Evolutionary conservation across 1,284 basidiomycete genomes (phyloP).

Genomic region (Rhodofomes roseus): DNA sequence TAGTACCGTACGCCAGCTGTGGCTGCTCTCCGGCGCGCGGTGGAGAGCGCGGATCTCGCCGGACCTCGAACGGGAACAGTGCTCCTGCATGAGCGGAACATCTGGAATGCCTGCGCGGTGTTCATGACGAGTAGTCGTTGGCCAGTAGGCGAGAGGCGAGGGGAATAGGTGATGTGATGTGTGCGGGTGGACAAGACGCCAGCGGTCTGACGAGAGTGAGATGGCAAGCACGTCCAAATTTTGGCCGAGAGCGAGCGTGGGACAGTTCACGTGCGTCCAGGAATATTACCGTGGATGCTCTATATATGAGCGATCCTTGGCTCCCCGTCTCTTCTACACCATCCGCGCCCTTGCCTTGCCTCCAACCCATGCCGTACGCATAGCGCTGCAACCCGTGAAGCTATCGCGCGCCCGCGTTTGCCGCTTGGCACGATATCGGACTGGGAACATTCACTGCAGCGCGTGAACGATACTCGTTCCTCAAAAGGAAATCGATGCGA

Average conservation of each 20-base stretch:
- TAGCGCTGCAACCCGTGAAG: constrained; percentile 2
- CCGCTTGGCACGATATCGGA: neutral
- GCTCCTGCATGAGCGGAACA: constrained; percentile 55
- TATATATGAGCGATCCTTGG: neutral
- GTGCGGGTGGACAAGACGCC: constrained; percentile 21
- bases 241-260: constrained; percentile 7
- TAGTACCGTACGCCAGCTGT: constrained; percentile 34
- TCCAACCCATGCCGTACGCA: neutral
- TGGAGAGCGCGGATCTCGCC: constrained; percentile 33
- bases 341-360: neutral
- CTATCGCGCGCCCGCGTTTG: neutral
- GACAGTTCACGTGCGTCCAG: constrained; percentile 14
- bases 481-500: constrained; percentile 25
- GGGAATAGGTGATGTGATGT: constrained; percentile 17
- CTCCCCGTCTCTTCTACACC: neutral
- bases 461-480: constrained; percentile 16
- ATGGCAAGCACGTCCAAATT: constrained; percentile 9
- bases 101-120: constrained; percentile 43
- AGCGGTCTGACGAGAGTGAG: constrained; percentile 10
- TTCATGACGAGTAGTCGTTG: constrained; percentile 37
- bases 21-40: constrained; percentile 24
- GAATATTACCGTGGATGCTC: neutral
- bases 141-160: constrained; percentile 10
- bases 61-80: constrained; percentile 45
- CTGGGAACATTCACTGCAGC: constrained; percentile 1